Percentiles rank a stretch among this genome's conserved stretches.
Conservation (phyloP, 441 rosid species). For the Mallotus japonicus region DNA sequence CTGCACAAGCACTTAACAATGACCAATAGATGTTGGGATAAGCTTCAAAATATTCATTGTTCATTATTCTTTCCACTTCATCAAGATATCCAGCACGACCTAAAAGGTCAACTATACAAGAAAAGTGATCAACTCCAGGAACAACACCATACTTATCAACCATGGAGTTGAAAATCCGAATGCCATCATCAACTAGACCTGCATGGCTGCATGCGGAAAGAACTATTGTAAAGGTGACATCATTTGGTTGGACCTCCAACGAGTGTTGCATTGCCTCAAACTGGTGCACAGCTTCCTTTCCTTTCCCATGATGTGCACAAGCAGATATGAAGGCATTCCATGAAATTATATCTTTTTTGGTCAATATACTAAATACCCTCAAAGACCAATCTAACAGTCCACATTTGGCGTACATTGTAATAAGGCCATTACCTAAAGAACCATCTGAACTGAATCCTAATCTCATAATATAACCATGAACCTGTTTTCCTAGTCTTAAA, state of each 20-base stretch:
- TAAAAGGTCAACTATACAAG: slow-evolving; percentile 55
- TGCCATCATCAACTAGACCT: slow-evolving; percentile 57
- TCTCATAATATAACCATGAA: slow-evolving; percentile 51
- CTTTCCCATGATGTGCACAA: slow-evolving; percentile 67
- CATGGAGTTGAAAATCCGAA: slow-evolving; percentile 62
- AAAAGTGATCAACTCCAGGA: slow-evolving; percentile 61
- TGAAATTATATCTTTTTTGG: slow-evolving; percentile 43
- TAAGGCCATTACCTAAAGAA: slow-evolving; percentile 54
- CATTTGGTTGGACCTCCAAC: slow-evolving; percentile 43
- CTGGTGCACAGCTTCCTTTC: slow-evolving; percentile 51
- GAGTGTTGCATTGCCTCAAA: slow-evolving; percentile 45
- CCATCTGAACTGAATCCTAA: slow-evolving; percentile 43
- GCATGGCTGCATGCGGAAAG: slow-evolving; percentile 78
- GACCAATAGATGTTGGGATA: slow-evolving; percentile 66
- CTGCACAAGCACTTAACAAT: slow-evolving; percentile 69
- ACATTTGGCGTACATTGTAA: slow-evolving; percentile 63
- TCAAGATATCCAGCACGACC: slow-evolving; percentile 63
- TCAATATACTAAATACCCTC: slow-evolving; percentile 46
- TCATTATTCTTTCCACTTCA: slow-evolving; percentile 50
- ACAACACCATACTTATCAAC: slow-evolving; percentile 44
- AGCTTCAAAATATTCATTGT: slow-evolving; percentile 46
- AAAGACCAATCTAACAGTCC: slow-evolving; percentile 53
- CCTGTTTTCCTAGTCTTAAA: slow-evolving; percentile 51
- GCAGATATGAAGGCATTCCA: slow-evolving; percentile 87
- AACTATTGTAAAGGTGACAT: slow-evolving; percentile 49